Base-by-base conservation (phyloP, 1,284 basidiomycete species). In the Ustilago trichophora region DNA sequence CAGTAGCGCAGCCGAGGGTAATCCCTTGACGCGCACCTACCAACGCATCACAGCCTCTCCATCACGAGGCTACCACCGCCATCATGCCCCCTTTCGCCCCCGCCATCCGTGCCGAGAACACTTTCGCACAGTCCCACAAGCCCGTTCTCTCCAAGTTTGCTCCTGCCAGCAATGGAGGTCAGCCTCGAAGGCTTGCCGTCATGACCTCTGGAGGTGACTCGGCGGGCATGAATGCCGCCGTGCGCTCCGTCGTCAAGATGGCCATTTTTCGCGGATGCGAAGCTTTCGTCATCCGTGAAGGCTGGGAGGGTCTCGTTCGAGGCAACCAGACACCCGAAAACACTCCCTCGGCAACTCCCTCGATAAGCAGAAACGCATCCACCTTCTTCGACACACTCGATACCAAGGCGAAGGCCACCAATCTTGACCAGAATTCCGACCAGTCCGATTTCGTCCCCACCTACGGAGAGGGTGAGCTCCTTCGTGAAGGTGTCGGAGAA, bases 181-280 rank as follows among this genome's bases (percentile, higher is more conserved):
- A 66, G 22, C 68, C 68, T 29, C 59, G 72, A 35, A 57, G 70
- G 26, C 58, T 94, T 78, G 94, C 93, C 6, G 90, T 97, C 48
- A 88, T 98, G 77, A 98, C 95, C 3, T 93, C 91, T 0, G 96
- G 95, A 56, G 95, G 96, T 76, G 95, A 98, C 85, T 92, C 91
- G 82, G 93, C 96, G 40, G 95, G 83, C 15, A 84, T 83, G 82
- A 78, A 77, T 49, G 76, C 77, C 32, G 70, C 70, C 38, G 76
- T 80, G 3, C 65, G 76, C 25, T 69, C 76, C 43, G 77, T 80
- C 42, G 67, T 80, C 56, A 81, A 80, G 59, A 78, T 81, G 77
- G 79, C 78, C 45, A 68, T 78, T 49, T 69, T 31, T 78, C 93
- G 93, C 83, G 93, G 92, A 36, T 77, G 68, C 55, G 62, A 77